phyloP scores from a whole-genome alignment of 805 yeast species.

The Wickerhamomyces bisporus region DNA sequence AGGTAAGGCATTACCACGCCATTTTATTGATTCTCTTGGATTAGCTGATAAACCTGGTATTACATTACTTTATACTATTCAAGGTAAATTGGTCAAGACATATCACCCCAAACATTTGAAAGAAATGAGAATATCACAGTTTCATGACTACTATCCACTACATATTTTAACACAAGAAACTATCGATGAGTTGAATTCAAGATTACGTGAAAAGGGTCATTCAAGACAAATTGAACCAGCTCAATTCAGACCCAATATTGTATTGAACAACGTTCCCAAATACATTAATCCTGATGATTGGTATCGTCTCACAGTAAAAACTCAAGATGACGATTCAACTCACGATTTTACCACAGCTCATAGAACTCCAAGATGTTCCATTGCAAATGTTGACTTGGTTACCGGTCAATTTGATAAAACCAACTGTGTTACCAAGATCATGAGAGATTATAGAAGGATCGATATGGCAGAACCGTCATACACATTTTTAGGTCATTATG shows the following conservation, averaged over 20 bases:
- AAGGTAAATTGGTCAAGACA: slow-evolving; percentile 14
- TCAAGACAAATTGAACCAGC: slow-evolving; percentile 9
- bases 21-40: slow-evolving; percentile 15
- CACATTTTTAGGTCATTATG: slow-evolving; percentile 16
- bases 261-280: slow-evolving; percentile 4
- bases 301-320: slow-evolving; percentile 7
- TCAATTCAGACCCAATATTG: slow-evolving; percentile 19
- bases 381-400: slow-evolving; percentile 16
- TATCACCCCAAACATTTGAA: slow-evolving; percentile 13
- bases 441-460: slow-evolving; percentile 12
- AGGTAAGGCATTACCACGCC: slow-evolving; percentile 17
- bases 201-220: slow-evolving; percentile 3
- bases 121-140: slow-evolving; percentile 10
- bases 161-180: slow-evolving; percentile 12
- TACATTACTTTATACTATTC: slow-evolving; percentile 14
- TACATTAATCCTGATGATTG: slow-evolving; percentile 11
- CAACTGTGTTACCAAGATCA: slow-evolving; percentile 12
- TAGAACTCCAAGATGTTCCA: slow-evolving; percentile 18
- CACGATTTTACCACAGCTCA: slow-evolving; percentile 13
- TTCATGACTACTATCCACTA: slow-evolving; percentile 22
- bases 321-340: background rate
- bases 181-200: slow-evolving; percentile 10
- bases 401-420: slow-evolving; percentile 15
- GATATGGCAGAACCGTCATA: slow-evolving; percentile 10
- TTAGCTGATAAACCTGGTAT: slow-evolving; percentile 10